Conservation (phyloP, 208 protist genomes). For the Crithidia bombi region DNA sequence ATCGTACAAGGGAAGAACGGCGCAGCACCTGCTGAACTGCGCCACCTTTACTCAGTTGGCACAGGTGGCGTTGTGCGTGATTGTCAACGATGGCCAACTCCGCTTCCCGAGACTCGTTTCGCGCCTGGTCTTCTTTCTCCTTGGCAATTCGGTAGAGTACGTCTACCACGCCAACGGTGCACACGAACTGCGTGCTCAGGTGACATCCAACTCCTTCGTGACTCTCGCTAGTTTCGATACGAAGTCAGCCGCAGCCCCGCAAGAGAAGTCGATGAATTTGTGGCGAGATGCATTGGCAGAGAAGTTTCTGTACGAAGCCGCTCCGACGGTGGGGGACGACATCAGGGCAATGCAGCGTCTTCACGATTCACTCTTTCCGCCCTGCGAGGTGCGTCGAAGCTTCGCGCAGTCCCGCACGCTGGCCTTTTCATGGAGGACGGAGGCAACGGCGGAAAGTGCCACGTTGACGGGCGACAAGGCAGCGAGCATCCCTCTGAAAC, state of each 20-base stretch:
- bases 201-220: neutral
- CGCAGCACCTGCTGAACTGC: constrained; percentile 16
- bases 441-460: neutral
- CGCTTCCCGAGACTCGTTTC: too few relatives aligned
- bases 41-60: constrained; percentile 1
- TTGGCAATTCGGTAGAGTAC: neutral
- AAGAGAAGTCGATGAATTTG: too few relatives aligned
- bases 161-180: neutral
- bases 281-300: too few relatives aligned
- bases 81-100: neutral
- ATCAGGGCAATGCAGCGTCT: neutral
- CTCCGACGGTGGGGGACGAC: neutral
- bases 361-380: neutral
- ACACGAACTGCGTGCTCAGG: neutral
- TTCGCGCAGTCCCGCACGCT: neutral
- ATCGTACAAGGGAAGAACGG: too few relatives aligned
- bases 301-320: neutral
- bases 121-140: neutral
- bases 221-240: neutral
- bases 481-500: neutral
- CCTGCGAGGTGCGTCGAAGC: too few relatives aligned
- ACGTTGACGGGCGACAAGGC: neutral
- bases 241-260: neutral
- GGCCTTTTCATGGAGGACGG: neutral
- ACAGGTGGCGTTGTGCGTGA: constrained; percentile 13